These are phyloP conservation scores for Neonectria coccinea DNA, from an alignment of 2,329 filamentous ascomycete genomes.

Conservation along the genomic window DNA sequence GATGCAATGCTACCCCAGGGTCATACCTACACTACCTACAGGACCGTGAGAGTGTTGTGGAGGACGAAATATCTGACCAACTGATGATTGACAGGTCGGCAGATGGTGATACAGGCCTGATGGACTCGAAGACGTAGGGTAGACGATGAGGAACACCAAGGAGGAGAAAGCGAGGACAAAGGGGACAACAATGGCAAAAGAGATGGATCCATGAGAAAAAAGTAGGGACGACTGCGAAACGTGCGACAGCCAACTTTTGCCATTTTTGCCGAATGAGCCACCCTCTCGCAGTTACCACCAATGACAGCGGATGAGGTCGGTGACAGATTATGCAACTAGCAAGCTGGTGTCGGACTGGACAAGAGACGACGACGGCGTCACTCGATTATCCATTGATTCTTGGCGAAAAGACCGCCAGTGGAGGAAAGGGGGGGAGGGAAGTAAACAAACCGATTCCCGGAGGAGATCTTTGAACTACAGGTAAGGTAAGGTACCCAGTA, in stretches of 20 bases:
- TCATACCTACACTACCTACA: background rate
- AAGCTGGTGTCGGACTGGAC: background rate
- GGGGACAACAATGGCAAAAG: no score
- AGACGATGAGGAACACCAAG: background rate
- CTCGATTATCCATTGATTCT: background rate
- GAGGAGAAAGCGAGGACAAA: background rate
- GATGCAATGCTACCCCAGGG: background rate
- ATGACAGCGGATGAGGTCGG: background rate
- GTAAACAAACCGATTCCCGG: background rate
- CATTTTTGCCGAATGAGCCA: conserved; percentile 6
- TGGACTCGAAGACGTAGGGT: background rate
- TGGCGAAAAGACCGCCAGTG: background rate
- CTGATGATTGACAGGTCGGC: background rate
- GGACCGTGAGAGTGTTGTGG: background rate
- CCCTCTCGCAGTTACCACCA: background rate
- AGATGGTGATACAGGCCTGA: background rate
- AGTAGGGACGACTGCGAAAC: background rate
- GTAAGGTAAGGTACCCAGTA: no score
- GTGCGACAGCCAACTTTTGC: background rate
- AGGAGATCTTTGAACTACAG: background rate
- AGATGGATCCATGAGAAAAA: no score
- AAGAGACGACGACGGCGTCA: background rate
- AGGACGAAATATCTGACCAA: background rate
- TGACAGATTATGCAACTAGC: conserved; percentile 4
- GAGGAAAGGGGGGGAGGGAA: background rate